These are phyloP conservation scores for Starmerella sirachaensis DNA, from an alignment of 805 yeast species.

Conservation along the genomic window DNA sequence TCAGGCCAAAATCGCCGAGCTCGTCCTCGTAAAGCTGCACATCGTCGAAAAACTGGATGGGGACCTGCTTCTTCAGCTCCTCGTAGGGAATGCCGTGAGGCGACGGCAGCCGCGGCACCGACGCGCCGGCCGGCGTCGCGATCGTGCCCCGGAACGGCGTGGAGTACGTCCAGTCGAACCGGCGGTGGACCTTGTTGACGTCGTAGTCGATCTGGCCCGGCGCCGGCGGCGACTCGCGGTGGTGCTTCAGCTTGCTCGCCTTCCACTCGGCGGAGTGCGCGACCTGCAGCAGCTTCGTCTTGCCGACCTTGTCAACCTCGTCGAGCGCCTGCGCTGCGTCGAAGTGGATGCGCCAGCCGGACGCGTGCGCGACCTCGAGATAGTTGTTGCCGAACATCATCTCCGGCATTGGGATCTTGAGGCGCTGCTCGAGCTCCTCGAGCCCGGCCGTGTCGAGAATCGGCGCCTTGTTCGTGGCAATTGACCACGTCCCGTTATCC, in stretches of 20 bases:
- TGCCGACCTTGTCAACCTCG: conserved; percentile 38
- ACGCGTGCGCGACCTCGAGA: conserved; percentile 40
- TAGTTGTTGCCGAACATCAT: conserved; percentile 89
- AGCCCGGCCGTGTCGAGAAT: conserved; percentile 64
- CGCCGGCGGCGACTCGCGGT: conserved; percentile 9
- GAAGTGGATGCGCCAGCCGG: conserved; percentile 45
- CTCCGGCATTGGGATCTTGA: conserved; percentile 82
- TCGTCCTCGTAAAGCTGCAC: conserved; percentile 87
- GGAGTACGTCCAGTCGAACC: conserved; percentile 95
- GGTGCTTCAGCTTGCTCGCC: conserved; percentile 23
- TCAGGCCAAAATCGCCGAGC: conserved; percentile 88
- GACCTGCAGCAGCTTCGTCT: conserved; percentile 46
- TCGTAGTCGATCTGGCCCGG: conserved; percentile 29
- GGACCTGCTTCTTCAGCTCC: conserved; percentile 60
- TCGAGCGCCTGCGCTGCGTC: conserved; percentile 68
- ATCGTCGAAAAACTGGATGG: conserved; percentile 81
- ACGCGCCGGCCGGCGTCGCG: conserved; percentile 11
- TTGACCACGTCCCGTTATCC: conserved; percentile 43
- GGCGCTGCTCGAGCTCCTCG: conserved; percentile 47
- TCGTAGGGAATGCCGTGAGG: conserved; percentile 65
- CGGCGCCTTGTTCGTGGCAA: conserved; percentile 61
- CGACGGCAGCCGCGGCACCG: conserved; percentile 5
- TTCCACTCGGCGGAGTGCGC: conserved; percentile 81
- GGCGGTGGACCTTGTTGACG: conserved; percentile 53
- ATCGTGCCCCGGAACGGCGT: conserved; percentile 55